These are phyloP conservation scores for Candida germanica DNA, from an alignment of 805 yeast species.

Conservation along the genomic window DNA sequence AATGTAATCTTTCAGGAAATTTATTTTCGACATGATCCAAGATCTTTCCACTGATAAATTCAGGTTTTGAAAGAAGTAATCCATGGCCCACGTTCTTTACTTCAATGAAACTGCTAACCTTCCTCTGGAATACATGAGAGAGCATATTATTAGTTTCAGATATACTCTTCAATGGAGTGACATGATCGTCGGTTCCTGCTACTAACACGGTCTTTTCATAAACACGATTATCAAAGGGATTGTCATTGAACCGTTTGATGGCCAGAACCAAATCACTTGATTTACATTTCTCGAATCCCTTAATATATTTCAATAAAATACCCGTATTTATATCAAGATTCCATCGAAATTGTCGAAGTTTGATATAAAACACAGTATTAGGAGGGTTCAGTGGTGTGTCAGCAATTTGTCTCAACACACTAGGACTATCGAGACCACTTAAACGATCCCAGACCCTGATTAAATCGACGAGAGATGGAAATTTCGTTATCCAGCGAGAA, in stretches of 20 bases:
- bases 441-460: conserved; percentile 58
- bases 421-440: conserved; percentile 58
- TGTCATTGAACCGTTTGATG: conserved; percentile 32
- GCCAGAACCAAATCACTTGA: conserved; percentile 43
- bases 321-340: conserved; percentile 60
- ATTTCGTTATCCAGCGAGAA: conserved; percentile 27
- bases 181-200: conserved; percentile 55
- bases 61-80: conserved; percentile 59
- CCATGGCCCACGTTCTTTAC: conserved; percentile 63
- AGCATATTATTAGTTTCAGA: conserved; percentile 27
- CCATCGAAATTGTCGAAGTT: conserved; percentile 63
- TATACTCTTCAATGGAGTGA: conserved; percentile 49
- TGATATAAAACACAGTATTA: conserved; percentile 28
- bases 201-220: conserved; percentile 50
- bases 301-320: conserved; percentile 51
- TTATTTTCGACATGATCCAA: conserved; percentile 52
- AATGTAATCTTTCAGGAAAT: conserved; percentile 46
- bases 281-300: conserved; percentile 46
- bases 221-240: conserved; percentile 26
- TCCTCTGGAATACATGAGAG: conserved; percentile 19
- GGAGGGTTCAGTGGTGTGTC: conserved; percentile 10
- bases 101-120: conserved; percentile 31
- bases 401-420: conserved; percentile 57
- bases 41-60: conserved; percentile 57
- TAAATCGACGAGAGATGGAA: conserved; percentile 48